These are phyloP conservation scores for Trichosporon sp. DNA, from an alignment of 1,284 basidiomycete genomes.

Conservation along the genomic window DNA sequence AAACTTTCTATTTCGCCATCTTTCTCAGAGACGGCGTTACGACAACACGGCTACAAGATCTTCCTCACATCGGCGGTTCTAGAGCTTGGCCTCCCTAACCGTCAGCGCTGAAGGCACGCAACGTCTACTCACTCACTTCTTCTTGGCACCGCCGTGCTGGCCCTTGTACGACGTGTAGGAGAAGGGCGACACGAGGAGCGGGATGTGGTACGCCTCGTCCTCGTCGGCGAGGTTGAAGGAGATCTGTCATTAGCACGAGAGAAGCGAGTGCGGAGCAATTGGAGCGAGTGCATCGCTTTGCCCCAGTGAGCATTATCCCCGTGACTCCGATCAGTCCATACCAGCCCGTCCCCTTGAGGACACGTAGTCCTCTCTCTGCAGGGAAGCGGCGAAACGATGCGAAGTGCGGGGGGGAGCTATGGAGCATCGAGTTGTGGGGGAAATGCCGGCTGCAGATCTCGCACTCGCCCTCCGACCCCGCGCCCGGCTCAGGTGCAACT, in stretches of 20 bases:
- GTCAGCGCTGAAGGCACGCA: not conserved
- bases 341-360: too few relatives aligned
- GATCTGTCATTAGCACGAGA: slow-evolving; percentile 61
- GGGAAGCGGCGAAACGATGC: too few relatives aligned
- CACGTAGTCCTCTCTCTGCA: too few relatives aligned
- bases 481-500: slow-evolving; percentile 22
- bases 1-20: not conserved
- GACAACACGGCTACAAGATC: not conserved
- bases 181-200: slow-evolving; percentile 85
- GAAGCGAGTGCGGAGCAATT: too few relatives aligned
- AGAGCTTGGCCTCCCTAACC: not conserved
- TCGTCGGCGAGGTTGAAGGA: slow-evolving; percentile 71
- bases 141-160: slow-evolving; percentile 19
- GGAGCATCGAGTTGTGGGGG: too few relatives aligned
- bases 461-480: too few relatives aligned
- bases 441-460: too few relatives aligned
- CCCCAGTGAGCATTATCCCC: too few relatives aligned
- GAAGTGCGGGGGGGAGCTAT: too few relatives aligned
- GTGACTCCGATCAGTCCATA: too few relatives aligned
- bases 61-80: not conserved
- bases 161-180: slow-evolving; percentile 80
- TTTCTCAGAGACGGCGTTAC: not conserved
- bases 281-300: too few relatives aligned
- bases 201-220: slow-evolving; percentile 84
- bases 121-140: not conserved